Base-by-base conservation (phyloP, 2,329 filamentous ascomycete species). In the Fusarium sp. region DNA sequence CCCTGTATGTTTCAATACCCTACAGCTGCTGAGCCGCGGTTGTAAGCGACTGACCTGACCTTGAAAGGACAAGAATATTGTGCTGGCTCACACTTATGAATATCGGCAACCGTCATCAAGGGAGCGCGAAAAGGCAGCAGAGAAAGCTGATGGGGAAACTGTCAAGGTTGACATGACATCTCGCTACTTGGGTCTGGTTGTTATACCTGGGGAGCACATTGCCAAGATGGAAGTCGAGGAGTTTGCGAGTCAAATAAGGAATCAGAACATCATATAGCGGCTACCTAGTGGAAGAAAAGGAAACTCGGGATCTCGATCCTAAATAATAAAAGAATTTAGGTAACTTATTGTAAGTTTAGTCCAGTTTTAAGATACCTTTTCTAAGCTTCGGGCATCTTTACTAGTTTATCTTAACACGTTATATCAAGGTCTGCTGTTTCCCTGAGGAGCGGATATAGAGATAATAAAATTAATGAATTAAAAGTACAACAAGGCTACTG, bases 211-310 rank as follows among this genome's bases (percentile, higher is more conserved):
- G 1, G 86, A 93, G 75, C 90, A 97, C 80, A 94, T 99, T 75
- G 90, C 88, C 67, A 96, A 93, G 85, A 94, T 99, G 78, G 95
- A 98, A 82, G 87, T 96, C 52, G 95, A 98, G 80, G 92, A 96
- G 73, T 92, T 91, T 79, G 82, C 83, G 4, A 91, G 89, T 70
- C 89, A 91, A 78, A 78, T 86, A 58, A 82, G 70, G 70, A 72
- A 70, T 20, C 48, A 65, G 36, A 64, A 36, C 13, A 34, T 73
- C 32, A 68, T 68, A 36, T 73, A 45, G 56, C 50, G 45, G 45
- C 9, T 22, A 28, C 32, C 8, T 17, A 34, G 45, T 22, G 26
- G 13, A 10, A 15, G 20, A 10, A 11, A 15, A 22, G 20, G 15
- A 4, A 48, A 30, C 13, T 9, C 26, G 10, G 26, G 10, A n/a